A percentile compares a stretch with the other conserved stretches of the same genome.
Conservation (phyloP, 2,329 filamentous ascomycete genomes). For the Ceratocystis cubensis region DNA sequence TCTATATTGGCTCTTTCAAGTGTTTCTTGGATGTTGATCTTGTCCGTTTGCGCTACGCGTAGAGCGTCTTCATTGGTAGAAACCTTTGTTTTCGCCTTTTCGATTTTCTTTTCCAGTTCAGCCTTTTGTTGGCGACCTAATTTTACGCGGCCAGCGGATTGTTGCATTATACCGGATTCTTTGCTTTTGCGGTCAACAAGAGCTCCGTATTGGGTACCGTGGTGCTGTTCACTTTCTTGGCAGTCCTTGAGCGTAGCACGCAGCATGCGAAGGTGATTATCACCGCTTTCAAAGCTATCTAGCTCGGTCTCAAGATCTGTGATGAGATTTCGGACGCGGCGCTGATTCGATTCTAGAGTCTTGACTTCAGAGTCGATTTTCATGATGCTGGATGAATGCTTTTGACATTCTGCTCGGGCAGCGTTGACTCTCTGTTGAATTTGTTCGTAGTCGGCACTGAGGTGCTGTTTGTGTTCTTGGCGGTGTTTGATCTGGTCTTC, state of each 20-base stretch:
- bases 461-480: slow-evolving; percentile 38
- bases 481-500: slow-evolving; percentile 50
- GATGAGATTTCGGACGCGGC: slow-evolving; percentile 29
- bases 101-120: background rate
- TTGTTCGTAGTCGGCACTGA: slow-evolving; percentile 42
- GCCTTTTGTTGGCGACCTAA: background rate
- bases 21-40: slow-evolving; percentile 8
- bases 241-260: slow-evolving; percentile 44
- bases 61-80: slow-evolving; percentile 30
- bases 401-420: slow-evolving; percentile 37
- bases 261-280: slow-evolving; percentile 50
- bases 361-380: slow-evolving; percentile 26
- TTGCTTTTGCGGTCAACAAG: slow-evolving; percentile 38
- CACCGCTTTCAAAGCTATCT: slow-evolving; percentile 54
- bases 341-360: slow-evolving; percentile 26
- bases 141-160: background rate
- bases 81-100: background rate
- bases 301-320: slow-evolving; percentile 44
- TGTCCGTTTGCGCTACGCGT: slow-evolving; percentile 22
- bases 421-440: slow-evolving; percentile 38
- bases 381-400: slow-evolving; percentile 35
- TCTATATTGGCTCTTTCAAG: slow-evolving; percentile 31
- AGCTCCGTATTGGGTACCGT: slow-evolving; percentile 44
- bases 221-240: slow-evolving; percentile 34
- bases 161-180: slow-evolving; percentile 24